Evolutionary conservation across 148 eudicot species (phyloP).

Genomic region (Silene conica): DNA sequence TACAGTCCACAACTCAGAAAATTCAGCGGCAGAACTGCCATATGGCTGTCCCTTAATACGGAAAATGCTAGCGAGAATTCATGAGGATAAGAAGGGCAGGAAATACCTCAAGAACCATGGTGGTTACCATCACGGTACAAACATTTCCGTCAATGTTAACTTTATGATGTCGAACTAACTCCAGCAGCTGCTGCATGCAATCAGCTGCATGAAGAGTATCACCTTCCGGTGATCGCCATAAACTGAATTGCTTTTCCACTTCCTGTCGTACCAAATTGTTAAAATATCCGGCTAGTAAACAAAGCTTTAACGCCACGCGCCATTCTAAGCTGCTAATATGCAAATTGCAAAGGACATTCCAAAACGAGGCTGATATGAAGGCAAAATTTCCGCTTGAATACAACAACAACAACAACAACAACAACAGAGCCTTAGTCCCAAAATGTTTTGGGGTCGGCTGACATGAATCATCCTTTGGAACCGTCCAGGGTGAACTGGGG

Average conservation of each 20-base stretch:
- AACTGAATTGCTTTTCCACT: slow-evolving; percentile 51
- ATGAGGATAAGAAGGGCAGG: neutral
- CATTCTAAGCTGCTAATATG: too few species aligned
- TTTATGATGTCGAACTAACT: slow-evolving; percentile 70
- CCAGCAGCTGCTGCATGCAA: slow-evolving; percentile 81
- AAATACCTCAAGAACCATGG: slow-evolving; percentile 76
- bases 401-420: too few species aligned
- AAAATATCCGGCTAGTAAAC: neutral
- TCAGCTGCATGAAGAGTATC: slow-evolving; percentile 54
- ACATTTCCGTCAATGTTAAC: slow-evolving; percentile 75
- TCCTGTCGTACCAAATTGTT: slow-evolving; percentile 38
- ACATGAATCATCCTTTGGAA: too few species aligned
- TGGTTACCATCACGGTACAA: slow-evolving; percentile 83
- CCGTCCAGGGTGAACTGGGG: too few species aligned
- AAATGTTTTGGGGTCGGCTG: too few species aligned
- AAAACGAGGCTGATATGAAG: too few species aligned
- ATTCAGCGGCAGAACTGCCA: neutral
- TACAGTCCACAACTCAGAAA: neutral
- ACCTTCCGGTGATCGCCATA: slow-evolving; percentile 58
- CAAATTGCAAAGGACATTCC: too few species aligned
- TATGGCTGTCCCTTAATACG: too few species aligned
- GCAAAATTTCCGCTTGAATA: too few species aligned
- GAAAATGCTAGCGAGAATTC: neutral
- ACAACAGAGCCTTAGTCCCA: too few species aligned
- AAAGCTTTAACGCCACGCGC: too few species aligned